Conservation (phyloP, 768 basidiomycete species). For the Dacryopinax primogenitus region DNA sequence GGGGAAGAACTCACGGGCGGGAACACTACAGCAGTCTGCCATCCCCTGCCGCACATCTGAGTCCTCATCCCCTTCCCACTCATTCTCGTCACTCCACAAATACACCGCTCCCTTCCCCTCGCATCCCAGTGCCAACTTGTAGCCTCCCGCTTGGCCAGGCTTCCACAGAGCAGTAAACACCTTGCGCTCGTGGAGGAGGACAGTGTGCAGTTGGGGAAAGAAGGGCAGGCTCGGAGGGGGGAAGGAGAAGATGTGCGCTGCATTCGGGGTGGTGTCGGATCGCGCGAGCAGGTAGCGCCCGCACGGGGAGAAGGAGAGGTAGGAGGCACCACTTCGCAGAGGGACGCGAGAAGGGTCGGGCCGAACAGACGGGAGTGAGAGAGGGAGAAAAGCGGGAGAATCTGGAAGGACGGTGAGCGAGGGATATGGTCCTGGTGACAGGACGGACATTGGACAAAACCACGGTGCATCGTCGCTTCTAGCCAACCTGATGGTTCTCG, state of each 20-base stretch:
- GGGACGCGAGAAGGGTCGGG: conserved; percentile 49
- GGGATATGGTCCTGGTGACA: not conserved
- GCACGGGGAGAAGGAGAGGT: conserved; percentile 38
- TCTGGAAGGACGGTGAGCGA: not conserved
- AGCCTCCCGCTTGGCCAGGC: conserved; percentile 58
- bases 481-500: conserved; percentile 77
- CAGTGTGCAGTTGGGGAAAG: conserved; percentile 47
- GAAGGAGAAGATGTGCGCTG: conserved; percentile 60
- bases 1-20: conserved; percentile 49
- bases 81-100: conserved; percentile 65
- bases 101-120: conserved; percentile 46
- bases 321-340: conserved; percentile 53
- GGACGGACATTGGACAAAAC: conserved; percentile 67
- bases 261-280: conserved; percentile 49
- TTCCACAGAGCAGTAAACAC: conserved; percentile 68
- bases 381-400: conserved; percentile 7
- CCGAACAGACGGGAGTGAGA: conserved; percentile 33
- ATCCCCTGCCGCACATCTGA: conserved; percentile 53
- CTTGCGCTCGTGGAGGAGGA: conserved; percentile 51
- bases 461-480: conserved; percentile 67
- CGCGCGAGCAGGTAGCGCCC: conserved; percentile 12
- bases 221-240: conserved; percentile 47
- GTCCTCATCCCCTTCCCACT: conserved; percentile 20
- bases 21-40: conserved; percentile 83
- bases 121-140: conserved; percentile 43